Conservation (phyloP, 495 filamentous ascomycete species). For the Cryomyces minteri region DNA sequence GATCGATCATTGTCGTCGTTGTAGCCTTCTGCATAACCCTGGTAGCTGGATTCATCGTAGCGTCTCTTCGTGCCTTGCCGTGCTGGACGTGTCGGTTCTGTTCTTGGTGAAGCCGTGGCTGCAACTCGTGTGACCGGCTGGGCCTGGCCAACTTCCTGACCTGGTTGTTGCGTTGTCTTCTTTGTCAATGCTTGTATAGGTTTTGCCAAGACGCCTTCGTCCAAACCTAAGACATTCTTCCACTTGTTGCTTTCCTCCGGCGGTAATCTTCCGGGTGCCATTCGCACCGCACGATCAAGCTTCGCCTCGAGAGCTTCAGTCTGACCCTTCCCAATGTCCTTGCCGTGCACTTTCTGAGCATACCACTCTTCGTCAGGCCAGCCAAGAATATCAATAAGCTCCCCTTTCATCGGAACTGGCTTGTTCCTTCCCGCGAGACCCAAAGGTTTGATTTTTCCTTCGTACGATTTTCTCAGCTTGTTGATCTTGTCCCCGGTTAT, state of each 20-base stretch:
- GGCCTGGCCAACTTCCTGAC: slow-evolving; percentile 7
- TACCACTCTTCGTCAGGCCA: slow-evolving; percentile 53
- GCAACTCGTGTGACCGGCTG: neutral
- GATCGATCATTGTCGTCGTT: slow-evolving; percentile 39
- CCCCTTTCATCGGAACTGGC: slow-evolving; percentile 25
- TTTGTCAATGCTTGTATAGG: slow-evolving; percentile 3
- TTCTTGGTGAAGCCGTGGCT: slow-evolving; percentile 1
- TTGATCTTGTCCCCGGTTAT: slow-evolving; percentile 54
- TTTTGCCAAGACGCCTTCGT: slow-evolving; percentile 28
- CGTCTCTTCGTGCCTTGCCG: slow-evolving; percentile 42
- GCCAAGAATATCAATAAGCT: slow-evolving; percentile 16
- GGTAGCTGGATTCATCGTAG: slow-evolving; percentile 49
- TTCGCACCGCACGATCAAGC: slow-evolving; percentile 35
- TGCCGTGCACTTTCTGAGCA: slow-evolving; percentile 41
- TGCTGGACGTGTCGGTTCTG: slow-evolving; percentile 28
- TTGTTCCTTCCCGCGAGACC: slow-evolving; percentile 46
- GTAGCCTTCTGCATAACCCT: slow-evolving; percentile 49
- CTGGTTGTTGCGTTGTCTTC: neutral
- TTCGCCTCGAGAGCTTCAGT: slow-evolving; percentile 21
- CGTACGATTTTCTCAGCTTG: slow-evolving; percentile 55
- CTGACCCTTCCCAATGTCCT: slow-evolving; percentile 27
- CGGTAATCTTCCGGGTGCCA: slow-evolving; percentile 35
- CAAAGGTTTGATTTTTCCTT: slow-evolving; percentile 45
- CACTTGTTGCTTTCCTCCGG: slow-evolving; percentile 31
- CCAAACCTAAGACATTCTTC: slow-evolving; percentile 37